These are phyloP conservation scores for Neurospora sp. DNA, from an alignment of 495 filamentous ascomycete species.

Conservation along the genomic window DNA sequence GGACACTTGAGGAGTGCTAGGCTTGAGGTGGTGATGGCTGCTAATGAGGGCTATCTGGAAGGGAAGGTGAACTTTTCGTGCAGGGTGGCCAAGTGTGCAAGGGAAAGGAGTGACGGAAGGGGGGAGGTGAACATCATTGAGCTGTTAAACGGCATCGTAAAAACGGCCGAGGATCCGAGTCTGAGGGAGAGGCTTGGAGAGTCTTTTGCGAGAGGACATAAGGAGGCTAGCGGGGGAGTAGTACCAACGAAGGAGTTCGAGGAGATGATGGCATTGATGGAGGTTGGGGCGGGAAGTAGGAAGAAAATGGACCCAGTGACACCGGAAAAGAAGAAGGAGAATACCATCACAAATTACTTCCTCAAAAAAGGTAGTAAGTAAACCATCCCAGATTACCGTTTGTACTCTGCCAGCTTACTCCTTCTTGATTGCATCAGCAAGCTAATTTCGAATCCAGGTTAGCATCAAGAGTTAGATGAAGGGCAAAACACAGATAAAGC, in stretches of 20 bases:
- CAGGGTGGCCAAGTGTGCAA: constrained; percentile 38
- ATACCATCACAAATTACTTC: background rate
- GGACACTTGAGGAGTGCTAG: constrained; percentile 37
- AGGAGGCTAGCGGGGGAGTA: constrained; percentile 48
- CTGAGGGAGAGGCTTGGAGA: constrained; percentile 40
- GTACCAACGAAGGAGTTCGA: constrained; percentile 44
- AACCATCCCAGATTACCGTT: background rate
- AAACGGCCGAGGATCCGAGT: constrained; percentile 23
- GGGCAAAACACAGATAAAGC: background rate
- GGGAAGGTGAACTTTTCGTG: constrained; percentile 51
- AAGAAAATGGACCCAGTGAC: background rate
- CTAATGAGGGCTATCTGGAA: constrained; percentile 48
- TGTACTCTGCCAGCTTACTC: constrained; percentile 8
- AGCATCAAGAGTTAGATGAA: background rate
- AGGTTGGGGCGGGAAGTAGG: constrained; percentile 39
- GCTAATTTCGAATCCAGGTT: background rate
- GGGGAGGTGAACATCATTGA: constrained; percentile 47
- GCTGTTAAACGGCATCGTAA: constrained; percentile 35
- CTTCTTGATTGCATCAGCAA: constrained; percentile 21
- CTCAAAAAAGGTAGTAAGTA: background rate
- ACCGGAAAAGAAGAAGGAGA: background rate
- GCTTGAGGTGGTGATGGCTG: constrained; percentile 46
- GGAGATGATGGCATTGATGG: constrained; percentile 43
- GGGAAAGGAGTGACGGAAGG: constrained; percentile 16
- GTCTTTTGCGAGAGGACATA: constrained; percentile 48